Conservation (phyloP, 2,329 filamentous ascomycete species). For the Cyanodermella asteris region DNA sequence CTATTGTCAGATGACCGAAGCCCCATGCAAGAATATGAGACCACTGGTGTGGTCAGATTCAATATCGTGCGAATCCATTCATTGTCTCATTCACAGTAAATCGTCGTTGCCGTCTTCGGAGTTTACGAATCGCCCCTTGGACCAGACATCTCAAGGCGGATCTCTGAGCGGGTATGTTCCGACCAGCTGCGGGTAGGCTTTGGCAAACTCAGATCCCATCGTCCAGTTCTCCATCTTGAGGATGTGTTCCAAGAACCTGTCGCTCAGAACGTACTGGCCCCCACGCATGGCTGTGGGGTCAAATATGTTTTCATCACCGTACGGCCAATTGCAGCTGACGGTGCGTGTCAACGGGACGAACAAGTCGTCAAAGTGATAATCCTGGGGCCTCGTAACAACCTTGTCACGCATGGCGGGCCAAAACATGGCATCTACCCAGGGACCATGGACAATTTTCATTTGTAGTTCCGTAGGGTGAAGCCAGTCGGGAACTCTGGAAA, state of each 20-base stretch:
- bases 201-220: slow-evolving; percentile 45
- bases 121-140: no score
- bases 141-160: no score
- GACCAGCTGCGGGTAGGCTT: slow-evolving; percentile 36
- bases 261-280: slow-evolving; percentile 13
- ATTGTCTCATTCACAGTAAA: no score
- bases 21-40: no score
- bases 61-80: no score
- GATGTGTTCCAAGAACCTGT: slow-evolving; percentile 64
- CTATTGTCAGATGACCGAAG: no score
- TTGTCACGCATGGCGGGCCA: slow-evolving; percentile 58
- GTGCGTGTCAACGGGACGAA: slow-evolving; percentile 64
- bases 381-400: slow-evolving; percentile 30
- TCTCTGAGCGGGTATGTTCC: no score
- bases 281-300: slow-evolving; percentile 28
- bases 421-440: slow-evolving; percentile 65
- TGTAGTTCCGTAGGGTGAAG: slow-evolving; percentile 44
- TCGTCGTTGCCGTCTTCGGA: no score
- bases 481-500: slow-evolving; percentile 55
- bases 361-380: slow-evolving; percentile 55
- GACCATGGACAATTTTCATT: slow-evolving; percentile 44
- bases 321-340: slow-evolving; percentile 64
- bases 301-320: slow-evolving; percentile 50
- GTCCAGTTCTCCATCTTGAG: slow-evolving; percentile 68
- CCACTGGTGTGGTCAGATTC: no score